These are phyloP conservation scores for Aspergillus campestris DNA, from an alignment of 495 filamentous ascomycete genomes.

Conservation along the genomic window DNA sequence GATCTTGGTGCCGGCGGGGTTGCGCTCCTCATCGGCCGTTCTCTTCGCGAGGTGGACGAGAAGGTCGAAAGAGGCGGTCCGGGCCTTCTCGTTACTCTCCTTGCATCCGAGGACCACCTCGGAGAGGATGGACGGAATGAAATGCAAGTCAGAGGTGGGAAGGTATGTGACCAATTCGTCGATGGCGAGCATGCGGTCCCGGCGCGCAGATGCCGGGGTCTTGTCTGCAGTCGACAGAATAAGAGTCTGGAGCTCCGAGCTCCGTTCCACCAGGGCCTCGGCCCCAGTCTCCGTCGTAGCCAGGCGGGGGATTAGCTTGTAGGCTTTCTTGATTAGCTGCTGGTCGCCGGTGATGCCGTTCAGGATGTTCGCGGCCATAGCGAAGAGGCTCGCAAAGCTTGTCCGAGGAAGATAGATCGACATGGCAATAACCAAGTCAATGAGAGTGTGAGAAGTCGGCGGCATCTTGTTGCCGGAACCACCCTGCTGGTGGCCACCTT, in stretches of 20 bases:
- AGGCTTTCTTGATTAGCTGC: constrained; percentile 98
- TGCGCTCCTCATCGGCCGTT: constrained; percentile 49
- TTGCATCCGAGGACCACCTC: constrained; percentile 94
- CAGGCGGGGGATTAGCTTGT: constrained; percentile 89
- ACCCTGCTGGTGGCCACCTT: constrained; percentile 46
- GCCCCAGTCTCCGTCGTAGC: constrained; percentile 68
- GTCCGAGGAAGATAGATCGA: constrained; percentile 82
- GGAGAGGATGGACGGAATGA: constrained; percentile 82
- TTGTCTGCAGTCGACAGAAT: constrained; percentile 70
- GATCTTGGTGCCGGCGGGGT: constrained; percentile 60
- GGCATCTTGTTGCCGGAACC: constrained; percentile 65
- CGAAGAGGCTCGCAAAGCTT: constrained; percentile 73
- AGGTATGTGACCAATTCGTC: constrained; percentile 67
- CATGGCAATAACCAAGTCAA: constrained; percentile 93
- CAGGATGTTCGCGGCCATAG: constrained; percentile 71
- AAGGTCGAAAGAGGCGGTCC: constrained; percentile 81
- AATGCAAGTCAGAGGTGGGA: constrained; percentile 69
- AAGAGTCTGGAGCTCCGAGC: constrained; percentile 65
- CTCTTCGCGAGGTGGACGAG: constrained; percentile 80
- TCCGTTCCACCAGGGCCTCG: constrained; percentile 61
- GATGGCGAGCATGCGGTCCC: constrained; percentile 78
- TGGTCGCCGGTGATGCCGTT: constrained; percentile 58
- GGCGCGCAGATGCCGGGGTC: constrained; percentile 71
- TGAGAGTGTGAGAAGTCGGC: constrained; percentile 87
- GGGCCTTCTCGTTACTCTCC: constrained; percentile 90